A percentile compares a stretch with the other conserved stretches of the same genome.
These are phyloP conservation scores for Ustilago esculenta DNA, from an alignment of 1,284 basidiomycete species.

Conservation along the genomic window DNA sequence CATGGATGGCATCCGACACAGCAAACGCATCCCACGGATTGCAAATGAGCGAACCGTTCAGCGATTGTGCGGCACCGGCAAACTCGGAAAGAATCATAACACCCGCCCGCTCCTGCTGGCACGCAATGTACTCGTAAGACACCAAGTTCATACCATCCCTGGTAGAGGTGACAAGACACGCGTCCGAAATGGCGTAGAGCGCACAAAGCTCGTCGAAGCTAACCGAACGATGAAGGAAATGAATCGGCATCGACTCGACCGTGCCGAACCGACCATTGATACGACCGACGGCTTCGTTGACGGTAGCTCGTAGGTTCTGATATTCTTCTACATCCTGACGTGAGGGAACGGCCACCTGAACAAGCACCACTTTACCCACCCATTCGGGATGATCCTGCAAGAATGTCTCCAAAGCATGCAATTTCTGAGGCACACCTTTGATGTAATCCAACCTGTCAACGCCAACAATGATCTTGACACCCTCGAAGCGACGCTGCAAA, in stretches of 20 bases:
- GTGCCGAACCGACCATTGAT: conserved; percentile 99
- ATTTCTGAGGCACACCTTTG: conserved; percentile 98
- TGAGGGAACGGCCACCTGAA: conserved; percentile 95
- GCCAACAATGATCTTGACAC: conserved; percentile 96
- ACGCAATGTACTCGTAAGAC: conserved; percentile 99
- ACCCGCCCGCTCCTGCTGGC: conserved; percentile 89
- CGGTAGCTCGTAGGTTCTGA: conserved; percentile 92
- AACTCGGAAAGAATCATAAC: conserved; percentile 98
- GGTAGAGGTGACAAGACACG: conserved; percentile 92
- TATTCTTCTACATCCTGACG: conserved; percentile 99
- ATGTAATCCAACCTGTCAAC: conserved; percentile 98
- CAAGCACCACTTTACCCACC: conserved; percentile 97
- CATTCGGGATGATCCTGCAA: conserved; percentile 96
- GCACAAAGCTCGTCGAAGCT: conserved; percentile 95
- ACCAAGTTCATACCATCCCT: conserved; percentile 99
- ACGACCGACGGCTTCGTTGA: conserved; percentile 96
- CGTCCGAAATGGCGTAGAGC: conserved; percentile 94
- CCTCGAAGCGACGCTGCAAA: conserved; percentile 88
- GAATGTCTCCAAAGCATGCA: conserved; percentile 96
- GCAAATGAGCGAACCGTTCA: conserved; percentile 65
- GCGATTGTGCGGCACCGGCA: conserved; percentile 88
- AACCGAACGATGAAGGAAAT: conserved; percentile 88
- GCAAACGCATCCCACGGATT: conserved; percentile 75
- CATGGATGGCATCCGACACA: conserved; percentile 93
- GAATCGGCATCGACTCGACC: conserved; percentile 98